phyloP scores from a whole-genome alignment of 345 rosid species.

The Linum usitatissimum region DNA sequence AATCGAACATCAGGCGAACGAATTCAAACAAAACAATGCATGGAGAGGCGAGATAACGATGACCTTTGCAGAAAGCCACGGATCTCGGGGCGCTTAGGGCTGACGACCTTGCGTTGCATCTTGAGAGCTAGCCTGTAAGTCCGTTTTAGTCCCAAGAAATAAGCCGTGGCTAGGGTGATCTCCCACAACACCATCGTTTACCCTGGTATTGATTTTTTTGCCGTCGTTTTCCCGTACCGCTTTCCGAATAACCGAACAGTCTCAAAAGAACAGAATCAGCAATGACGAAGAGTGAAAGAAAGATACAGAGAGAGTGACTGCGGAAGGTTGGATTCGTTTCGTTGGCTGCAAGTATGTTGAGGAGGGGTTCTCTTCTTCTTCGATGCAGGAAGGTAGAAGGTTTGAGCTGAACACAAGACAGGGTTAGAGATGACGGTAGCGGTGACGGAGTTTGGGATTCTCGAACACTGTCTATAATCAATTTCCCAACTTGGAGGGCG shows the following conservation, averaged over 20 bases:
- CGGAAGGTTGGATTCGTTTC: not conserved
- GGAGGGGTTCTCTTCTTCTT: not conserved
- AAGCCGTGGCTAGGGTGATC: constrained; percentile 75
- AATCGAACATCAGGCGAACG: not conserved
- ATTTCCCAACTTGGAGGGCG: too few species aligned
- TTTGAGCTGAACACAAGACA: not conserved
- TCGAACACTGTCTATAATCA: too few species aligned
- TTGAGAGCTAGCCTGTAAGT: constrained; percentile 58
- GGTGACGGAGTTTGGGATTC: too few species aligned
- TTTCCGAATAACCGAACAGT: constrained; percentile 12
- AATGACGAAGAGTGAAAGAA: not conserved
- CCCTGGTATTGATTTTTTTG: not conserved
- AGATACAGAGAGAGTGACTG: not conserved
- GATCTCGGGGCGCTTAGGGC: constrained; percentile 45
- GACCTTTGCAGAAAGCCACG: constrained; percentile 60
- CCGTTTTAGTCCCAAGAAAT: constrained; percentile 72
- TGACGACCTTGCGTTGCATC: constrained; percentile 57
- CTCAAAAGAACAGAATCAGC: constrained; percentile 49
- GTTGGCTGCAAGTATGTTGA: not conserved
- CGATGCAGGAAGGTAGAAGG: not conserved
- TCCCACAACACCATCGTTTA: constrained; percentile 80
- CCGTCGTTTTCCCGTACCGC: not conserved
- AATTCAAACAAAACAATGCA: too few species aligned
- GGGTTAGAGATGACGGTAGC: not conserved
- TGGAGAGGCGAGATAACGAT: not conserved